Conservation (phyloP, 345 rosid species). For the Brassica rapa region DNA sequence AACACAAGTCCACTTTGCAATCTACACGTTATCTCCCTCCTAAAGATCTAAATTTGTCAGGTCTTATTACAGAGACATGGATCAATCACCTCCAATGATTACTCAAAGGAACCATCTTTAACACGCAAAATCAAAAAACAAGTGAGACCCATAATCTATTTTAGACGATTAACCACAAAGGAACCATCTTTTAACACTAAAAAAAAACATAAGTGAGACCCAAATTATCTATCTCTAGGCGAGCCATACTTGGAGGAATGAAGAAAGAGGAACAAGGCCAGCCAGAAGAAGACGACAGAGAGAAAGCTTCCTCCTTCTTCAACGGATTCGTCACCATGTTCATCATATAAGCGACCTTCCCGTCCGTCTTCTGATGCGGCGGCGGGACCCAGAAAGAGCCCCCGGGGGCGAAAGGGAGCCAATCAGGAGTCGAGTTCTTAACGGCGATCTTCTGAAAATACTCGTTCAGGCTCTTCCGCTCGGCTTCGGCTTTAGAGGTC, state of each 20-base stretch:
- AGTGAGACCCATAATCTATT: constrained; percentile 9
- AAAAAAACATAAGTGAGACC: not conserved
- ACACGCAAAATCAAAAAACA: not conserved
- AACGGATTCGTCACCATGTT: constrained; percentile 35
- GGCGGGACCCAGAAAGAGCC: constrained; percentile 60
- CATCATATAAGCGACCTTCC: constrained; percentile 32
- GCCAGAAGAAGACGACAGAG: constrained; percentile 42
- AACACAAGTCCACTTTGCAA: not conserved
- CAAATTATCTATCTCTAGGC: not conserved
- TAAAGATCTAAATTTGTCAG: not conserved
- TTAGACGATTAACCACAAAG: not conserved
- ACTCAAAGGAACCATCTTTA: not conserved
- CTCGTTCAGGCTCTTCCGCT: constrained; percentile 43
- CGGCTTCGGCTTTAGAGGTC: constrained; percentile 30
- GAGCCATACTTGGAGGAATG: constrained; percentile 28
- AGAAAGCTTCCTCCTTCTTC: constrained; percentile 44
- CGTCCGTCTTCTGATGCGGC: constrained; percentile 25
- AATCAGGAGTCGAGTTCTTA: constrained; percentile 49
- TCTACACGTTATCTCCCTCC: not conserved
- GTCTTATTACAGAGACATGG: not conserved
- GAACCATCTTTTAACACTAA: not conserved
- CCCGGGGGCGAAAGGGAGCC: constrained; percentile 56
- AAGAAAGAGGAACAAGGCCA: constrained; percentile 52
- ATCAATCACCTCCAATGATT: not conserved
- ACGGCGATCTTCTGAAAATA: constrained; percentile 43